These are phyloP conservation scores for Zalerion maritima DNA, from an alignment of 495 filamentous ascomycete species.

Conservation along the genomic window DNA sequence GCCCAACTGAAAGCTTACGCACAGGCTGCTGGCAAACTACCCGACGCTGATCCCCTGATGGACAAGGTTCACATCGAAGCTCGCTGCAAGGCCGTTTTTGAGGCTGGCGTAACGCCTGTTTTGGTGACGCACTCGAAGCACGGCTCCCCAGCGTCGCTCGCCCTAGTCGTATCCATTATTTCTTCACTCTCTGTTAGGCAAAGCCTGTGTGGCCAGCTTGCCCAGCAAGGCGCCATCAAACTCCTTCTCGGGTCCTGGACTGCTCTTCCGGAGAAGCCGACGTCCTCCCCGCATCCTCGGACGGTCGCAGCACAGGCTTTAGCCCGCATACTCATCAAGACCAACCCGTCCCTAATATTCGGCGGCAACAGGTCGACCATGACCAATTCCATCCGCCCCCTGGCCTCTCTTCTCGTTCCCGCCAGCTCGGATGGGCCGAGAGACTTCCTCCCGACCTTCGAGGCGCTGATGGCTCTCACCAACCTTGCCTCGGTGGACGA, in stretches of 20 bases:
- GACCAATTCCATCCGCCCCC: constrained; percentile 62
- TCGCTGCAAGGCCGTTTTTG: constrained; percentile 64
- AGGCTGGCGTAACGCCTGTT: constrained; percentile 57
- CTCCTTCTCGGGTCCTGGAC: constrained; percentile 56
- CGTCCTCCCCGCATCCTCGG: constrained; percentile 34
- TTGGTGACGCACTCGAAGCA: constrained; percentile 57
- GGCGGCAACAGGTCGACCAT: constrained; percentile 56
- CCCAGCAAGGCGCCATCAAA: constrained; percentile 84
- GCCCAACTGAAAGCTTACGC: constrained; percentile 85
- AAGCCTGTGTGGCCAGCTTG: constrained; percentile 60
- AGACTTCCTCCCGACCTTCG: constrained; percentile 80
- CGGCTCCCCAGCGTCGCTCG: constrained; percentile 46
- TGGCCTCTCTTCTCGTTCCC: constrained; percentile 52
- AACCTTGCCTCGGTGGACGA: constrained; percentile 76
- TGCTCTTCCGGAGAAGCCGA: constrained; percentile 39
- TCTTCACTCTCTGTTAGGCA: constrained; percentile 55
- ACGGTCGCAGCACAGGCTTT: constrained; percentile 67
- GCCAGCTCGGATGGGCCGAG: constrained; percentile 46
- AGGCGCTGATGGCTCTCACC: constrained; percentile 78
- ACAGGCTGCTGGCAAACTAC: constrained; percentile 52
- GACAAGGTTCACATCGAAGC: constrained; percentile 57
- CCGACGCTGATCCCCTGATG: constrained; percentile 50
- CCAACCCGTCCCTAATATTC: constrained; percentile 77
- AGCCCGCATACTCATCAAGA: constrained; percentile 81
- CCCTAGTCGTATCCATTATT: constrained; percentile 59